Percentiles rank a stretch among this genome's conserved stretches.
phyloP scores from a whole-genome alignment of 148 eudicot genomes.

The Pouteria glomerata region DNA sequence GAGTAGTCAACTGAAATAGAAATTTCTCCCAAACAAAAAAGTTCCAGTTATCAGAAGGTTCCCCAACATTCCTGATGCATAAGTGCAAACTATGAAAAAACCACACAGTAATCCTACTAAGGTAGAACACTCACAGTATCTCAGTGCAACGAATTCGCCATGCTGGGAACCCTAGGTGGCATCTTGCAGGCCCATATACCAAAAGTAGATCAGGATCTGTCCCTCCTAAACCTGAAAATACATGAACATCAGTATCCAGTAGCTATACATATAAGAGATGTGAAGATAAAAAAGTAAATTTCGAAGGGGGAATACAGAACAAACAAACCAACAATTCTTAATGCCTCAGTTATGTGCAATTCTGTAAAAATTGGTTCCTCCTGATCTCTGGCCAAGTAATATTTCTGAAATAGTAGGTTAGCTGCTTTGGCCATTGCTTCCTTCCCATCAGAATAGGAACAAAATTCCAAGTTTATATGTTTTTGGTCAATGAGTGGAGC shows the following conservation, averaged over 20 bases:
- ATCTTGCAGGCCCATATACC: conserved; percentile 75
- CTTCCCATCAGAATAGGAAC: conserved; percentile 67
- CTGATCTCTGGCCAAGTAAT: conserved; percentile 32
- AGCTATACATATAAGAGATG: background rate
- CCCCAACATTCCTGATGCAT: background rate
- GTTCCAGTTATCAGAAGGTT: background rate
- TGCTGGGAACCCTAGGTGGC: conserved; percentile 91
- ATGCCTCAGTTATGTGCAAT: conserved; percentile 57
- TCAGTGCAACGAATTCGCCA: conserved; percentile 94
- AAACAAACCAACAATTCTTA: conserved; percentile 54
- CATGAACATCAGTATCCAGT: background rate
- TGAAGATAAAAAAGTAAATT: background rate
- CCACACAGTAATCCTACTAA: background rate
- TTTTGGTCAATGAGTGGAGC: conserved; percentile 25
- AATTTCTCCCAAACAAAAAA: no score
- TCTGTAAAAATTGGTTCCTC: conserved; percentile 60
- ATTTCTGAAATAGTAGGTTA: conserved; percentile 50
- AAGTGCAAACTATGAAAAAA: background rate
- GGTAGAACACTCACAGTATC: conserved; percentile 66
- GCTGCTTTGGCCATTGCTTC: conserved; percentile 81
- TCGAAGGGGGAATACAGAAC: background rate
- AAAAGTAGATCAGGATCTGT: conserved; percentile 79
- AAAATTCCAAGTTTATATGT: conserved; percentile 51
- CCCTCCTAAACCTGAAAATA: conserved; percentile 49
- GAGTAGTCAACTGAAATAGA: no score